Base-by-base conservation (phyloP, 2,329 filamentous ascomycete species). In the Neocatenulostroma microsporum region DNA sequence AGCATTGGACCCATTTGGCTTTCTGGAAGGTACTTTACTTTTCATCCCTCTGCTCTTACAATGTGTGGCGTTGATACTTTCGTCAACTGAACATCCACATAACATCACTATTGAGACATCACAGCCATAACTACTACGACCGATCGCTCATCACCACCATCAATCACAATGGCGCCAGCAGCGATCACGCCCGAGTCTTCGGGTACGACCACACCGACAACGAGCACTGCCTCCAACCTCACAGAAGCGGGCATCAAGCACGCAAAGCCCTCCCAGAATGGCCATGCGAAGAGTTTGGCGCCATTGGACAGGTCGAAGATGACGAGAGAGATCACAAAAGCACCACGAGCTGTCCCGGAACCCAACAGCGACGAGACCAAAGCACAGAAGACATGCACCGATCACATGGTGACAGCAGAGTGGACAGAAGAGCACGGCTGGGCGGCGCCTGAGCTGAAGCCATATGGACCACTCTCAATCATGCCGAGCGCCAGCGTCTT, bases 341-440 rank as follows among this genome's bases (percentile, higher is more conserved):
- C 54, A 4, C 66, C 66, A 3, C 62, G 64, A 38, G 18, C 61
- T 18, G 63, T 68, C 3, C 68, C 68, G 23, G 55, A 46, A 12
- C 51, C 59, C 25, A 57, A 61, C 41, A 61, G 59, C 26, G 48
- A 59, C 18, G 65, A 68, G 43, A 56, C 60, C 12, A 41, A 47
- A 45, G 53, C 30, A 27, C 57, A 63, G 32, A 63, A 62, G 43
- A 58, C 61, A 41, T 74, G 71, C 69, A 87, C 84, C 45, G 87
- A 95, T 69, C 88, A 95, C 70, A 94, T 94, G 86, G 70, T 91
- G 52, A 80, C 78, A 34, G 80, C 70, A 14, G 64, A 67, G 36
- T 93, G 86, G 85, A 77, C 70, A 21, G 63, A 61, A 15, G 57
- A 66, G 28, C 56, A 63, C 14, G 86, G 86, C 50, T 94, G 86